Base-by-base conservation (phyloP, 768 basidiomycete species). In the Cystobasidium onofrii region DNA sequence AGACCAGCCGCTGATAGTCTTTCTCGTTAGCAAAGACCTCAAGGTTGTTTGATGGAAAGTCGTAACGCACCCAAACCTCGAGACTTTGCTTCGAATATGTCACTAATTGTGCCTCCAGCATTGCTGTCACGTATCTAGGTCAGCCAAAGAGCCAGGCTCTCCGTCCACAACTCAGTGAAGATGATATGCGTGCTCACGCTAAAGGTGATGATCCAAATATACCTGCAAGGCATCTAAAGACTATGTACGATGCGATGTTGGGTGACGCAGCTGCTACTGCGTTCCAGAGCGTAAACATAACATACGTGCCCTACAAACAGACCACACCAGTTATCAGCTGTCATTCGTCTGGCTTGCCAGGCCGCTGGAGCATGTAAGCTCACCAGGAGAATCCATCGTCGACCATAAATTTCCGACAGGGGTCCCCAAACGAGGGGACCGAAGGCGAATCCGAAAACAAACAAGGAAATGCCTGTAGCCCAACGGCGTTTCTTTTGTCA, bases 191-290 rank as follows among this genome's bases (percentile, higher is more conserved):
- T n/a, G n/a, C 65, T 25, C 44, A 67, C 65, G 86, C 86, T 43
- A 88, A 64, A 1, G 88, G 87, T 0, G 86, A 84, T 4, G 84
- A 84, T 20, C 86, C 88, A 75, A 87, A 88, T 76, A 87, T 84
- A 2, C 88, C 88, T n/a, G 83, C 84, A 31, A 78, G 64, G 65
- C 76, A 76, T 27, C 75, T 60, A 44, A 75, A 75, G 10, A 74
- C 73, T 29, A 75, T 64, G 44, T 74, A 62, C 15, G 73, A 10
- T 17, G 36, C 75, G 13, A 75, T 65, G 23, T 73, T 74, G 23
- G 60, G 72, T 1, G 62, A 52, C 13, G 72, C 41, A 25, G 43
- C 54, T 12, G 73, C 73, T 3, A 73, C 75, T 1, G 41, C 62
- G 50, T 73, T 73, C 74, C 74, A 75, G 44, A 75, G 72, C 1